A percentile compares a stretch with the other conserved stretches of the same genome.
These are phyloP conservation scores for Phaeosphaeria sp. DNA, from an alignment of 2,329 filamentous ascomycete genomes.

Conservation along the genomic window DNA sequence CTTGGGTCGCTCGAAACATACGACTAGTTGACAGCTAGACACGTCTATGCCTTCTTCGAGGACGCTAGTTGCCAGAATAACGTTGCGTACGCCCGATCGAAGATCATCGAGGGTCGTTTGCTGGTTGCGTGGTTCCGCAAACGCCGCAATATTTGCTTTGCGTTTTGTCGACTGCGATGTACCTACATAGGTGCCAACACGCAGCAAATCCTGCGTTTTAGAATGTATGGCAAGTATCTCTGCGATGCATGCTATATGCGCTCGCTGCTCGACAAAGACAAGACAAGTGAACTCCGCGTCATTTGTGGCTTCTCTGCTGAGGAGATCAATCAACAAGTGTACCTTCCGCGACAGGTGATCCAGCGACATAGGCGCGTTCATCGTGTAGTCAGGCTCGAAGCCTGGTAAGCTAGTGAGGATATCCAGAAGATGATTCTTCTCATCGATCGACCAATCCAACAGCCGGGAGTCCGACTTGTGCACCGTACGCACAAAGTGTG, in stretches of 20 bases:
- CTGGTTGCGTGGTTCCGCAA: constrained; percentile 57
- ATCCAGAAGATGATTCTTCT: constrained; percentile 44
- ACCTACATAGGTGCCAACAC: constrained; percentile 61
- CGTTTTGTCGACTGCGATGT: constrained; percentile 52
- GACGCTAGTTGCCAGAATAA: constrained; percentile 66
- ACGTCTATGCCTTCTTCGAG: constrained; percentile 69
- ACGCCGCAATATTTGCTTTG: constrained; percentile 58
- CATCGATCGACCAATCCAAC: constrained; percentile 41
- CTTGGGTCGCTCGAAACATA: constrained; percentile 68
- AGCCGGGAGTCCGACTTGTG: constrained; percentile 26
- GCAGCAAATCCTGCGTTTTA: constrained; percentile 42
- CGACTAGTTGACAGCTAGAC: constrained; percentile 68
- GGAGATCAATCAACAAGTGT: constrained; percentile 43
- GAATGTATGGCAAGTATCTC: constrained; percentile 45
- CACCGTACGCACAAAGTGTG: constrained; percentile 27
- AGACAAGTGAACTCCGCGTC: constrained; percentile 48
- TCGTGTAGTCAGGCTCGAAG: constrained; percentile 7
- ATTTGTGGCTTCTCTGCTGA: constrained; percentile 40
- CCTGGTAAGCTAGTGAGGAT: constrained; percentile 15
- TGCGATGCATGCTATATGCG: constrained; percentile 52
- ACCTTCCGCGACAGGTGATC: constrained; percentile 45
- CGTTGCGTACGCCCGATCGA: constrained; percentile 58
- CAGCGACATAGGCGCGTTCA: constrained; percentile 15
- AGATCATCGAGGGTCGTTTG: constrained; percentile 62
- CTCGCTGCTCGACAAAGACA: constrained; percentile 56